Evolutionary conservation across 257 asterid genomes (phyloP).

Genomic region (Pogostemon cablin): DNA sequence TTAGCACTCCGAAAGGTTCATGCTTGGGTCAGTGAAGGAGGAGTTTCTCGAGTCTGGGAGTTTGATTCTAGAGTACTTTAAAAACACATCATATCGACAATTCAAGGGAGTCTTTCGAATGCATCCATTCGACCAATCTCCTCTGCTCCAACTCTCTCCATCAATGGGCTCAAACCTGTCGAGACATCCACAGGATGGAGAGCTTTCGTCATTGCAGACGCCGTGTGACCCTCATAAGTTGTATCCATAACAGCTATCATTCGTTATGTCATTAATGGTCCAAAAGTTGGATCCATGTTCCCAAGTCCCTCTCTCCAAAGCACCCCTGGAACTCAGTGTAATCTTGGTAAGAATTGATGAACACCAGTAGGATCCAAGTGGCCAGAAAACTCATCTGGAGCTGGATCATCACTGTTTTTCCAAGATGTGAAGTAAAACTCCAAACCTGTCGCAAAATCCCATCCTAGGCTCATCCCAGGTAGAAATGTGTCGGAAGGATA

Average conservation of each 20-base stretch:
- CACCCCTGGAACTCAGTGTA: no score
- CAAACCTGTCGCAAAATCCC: conserved; percentile 5
- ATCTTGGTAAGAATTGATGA: neutral
- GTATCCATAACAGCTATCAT: no score
- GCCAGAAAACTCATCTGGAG: conserved; percentile 1
- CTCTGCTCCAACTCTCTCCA: neutral
- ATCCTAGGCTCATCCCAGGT: conserved; percentile 2
- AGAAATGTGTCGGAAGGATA: conserved; percentile 2
- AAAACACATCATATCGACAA: conserved; percentile 19
- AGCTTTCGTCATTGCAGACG: neutral
- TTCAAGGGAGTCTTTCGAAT: conserved; percentile 25
- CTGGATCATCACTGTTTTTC: neutral
- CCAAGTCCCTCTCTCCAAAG: no score
- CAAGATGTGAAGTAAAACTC: conserved; percentile 7
- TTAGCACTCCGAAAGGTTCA: conserved; percentile 40
- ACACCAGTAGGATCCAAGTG: conserved; percentile 10
- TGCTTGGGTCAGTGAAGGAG: conserved; percentile 24
- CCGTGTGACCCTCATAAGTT: no score
- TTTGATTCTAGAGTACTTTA: neutral
- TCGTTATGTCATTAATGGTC: no score
- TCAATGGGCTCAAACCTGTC: conserved; percentile 38
- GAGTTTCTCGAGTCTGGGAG: conserved; percentile 38
- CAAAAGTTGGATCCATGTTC: no score
- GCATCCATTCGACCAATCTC: conserved; percentile 31
- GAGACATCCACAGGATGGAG: conserved; percentile 37